These are phyloP conservation scores for Pythium volutum DNA, from an alignment of 352 stramenopile species.

Conservation along the genomic window DNA sequence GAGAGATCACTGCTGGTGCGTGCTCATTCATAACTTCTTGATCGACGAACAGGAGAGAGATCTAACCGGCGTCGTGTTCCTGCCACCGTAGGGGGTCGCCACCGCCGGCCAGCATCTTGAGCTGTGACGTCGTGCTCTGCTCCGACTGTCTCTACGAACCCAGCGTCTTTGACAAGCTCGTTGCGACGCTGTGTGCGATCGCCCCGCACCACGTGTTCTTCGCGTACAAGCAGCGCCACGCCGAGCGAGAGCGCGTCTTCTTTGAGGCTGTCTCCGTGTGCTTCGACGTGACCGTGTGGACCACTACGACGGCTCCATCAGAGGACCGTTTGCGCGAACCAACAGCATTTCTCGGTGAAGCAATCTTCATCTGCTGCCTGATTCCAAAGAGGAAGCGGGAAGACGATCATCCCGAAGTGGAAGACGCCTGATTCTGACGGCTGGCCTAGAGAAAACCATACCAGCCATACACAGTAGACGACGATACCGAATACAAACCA, in stretches of 20 bases:
- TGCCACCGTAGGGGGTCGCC: conserved; percentile 13
- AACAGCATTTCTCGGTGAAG: conserved; percentile 32
- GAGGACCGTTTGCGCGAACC: conserved; percentile 3
- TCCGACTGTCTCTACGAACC: conserved; percentile 76
- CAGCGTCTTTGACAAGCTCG: conserved; percentile 33
- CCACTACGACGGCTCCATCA: background rate
- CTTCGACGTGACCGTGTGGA: conserved; percentile 44
- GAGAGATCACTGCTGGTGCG: conserved; percentile 40
- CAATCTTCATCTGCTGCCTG: conserved; percentile 43
- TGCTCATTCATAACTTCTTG: background rate
- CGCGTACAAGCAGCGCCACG: conserved; percentile 71
- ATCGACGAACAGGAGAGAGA: background rate
- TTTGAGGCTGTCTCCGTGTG: conserved; percentile 32
- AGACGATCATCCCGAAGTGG: background rate
- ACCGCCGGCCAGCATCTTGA: background rate
- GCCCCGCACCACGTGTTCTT: conserved; percentile 32
- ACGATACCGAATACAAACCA: background rate
- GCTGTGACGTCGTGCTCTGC: conserved; percentile 37
- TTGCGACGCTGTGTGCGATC: conserved; percentile 41
- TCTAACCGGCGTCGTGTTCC: background rate
- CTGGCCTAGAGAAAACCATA: no score
- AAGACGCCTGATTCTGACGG: background rate
- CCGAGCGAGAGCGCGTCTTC: conserved; percentile 44
- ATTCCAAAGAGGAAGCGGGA: background rate
- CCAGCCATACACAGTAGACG: no score